Base-by-base conservation (phyloP, 179 eudicot species). In the Dionaea muscipula region DNA sequence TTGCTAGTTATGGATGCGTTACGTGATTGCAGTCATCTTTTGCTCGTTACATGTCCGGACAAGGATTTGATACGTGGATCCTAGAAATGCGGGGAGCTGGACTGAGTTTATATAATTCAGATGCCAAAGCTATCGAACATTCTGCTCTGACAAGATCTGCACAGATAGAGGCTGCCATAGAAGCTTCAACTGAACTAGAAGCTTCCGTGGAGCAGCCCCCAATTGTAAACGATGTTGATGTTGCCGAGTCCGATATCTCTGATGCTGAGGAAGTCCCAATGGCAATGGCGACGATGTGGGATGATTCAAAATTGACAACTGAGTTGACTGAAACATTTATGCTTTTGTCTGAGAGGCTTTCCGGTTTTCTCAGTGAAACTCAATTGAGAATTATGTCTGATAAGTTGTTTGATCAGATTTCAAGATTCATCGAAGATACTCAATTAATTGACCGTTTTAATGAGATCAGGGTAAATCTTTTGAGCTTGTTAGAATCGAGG, bases 61-160 rank as follows among this genome's bases (percentile, higher is more conserved):
- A 93, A 82, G 99, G 99, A 68, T 93, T 79, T 75, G 99, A 93
- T 68, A 93, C 99, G 43, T 93, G 95, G 99, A 69, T 93, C 68
- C 82, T 93, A 54, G 99, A 93, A 73, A 80, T 88, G 68, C 79
- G 99, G 71, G 99, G 99, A 56, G 96, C 96, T 51, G 96, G 96
- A 26, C 64, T 93, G 76, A 93, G 96, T 72, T 72, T 67, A 72
- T 77, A 68, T 28, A 76, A 44, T 25, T 64, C 81, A 53, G 71
- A 83, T 64, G 45, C 61, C 1, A 71, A 77, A 68, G 79, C 66
- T 24, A 64, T 85, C 51, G 96, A 82, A 64, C 74, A 65, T 53
- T 69, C 85, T 26, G 93, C 83, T 51, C 76, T 77, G 65, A 82
- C 65, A 69, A 78, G 68, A 53, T 80, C 89, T 47, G 76, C 72